phyloP scores from a whole-genome alignment of 2,329 filamentous ascomycete genomes.

The Verticillium longisporum region DNA sequence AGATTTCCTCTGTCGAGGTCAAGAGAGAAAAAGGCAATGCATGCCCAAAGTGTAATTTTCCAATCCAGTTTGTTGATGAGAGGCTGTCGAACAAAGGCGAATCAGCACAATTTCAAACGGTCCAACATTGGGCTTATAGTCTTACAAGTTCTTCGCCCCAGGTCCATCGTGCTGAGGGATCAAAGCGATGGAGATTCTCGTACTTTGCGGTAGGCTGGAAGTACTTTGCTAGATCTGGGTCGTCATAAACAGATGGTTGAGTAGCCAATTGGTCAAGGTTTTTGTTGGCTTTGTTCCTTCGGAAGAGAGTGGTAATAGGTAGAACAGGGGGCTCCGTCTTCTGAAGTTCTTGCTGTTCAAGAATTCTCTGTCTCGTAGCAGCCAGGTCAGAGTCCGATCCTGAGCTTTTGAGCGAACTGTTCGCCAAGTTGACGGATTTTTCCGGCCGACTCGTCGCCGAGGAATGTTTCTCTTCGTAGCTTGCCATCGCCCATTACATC shows the following conservation, averaged over 20 bases:
- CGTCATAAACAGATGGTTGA: conserved; percentile 7
- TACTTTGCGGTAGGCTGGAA: conserved; percentile 2
- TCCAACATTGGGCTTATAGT: not conserved
- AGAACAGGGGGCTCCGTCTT: not conserved
- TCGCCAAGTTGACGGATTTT: not conserved
- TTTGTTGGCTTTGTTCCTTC: not conserved
- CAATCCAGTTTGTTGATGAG: conserved; percentile 38
- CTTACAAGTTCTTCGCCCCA: conserved; percentile 3
- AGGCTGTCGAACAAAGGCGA: not conserved
- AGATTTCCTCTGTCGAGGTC: conserved; percentile 43
- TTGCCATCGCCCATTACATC: not conserved
- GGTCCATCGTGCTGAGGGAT: conserved; percentile 6
- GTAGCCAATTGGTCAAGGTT: not conserved
- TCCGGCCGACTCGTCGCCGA: not conserved
- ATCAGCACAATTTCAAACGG: not conserved
- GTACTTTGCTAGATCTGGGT: conserved; percentile 3
- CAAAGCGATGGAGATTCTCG: conserved; percentile 3
- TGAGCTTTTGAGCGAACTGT: not conserved
- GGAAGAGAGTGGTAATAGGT: not conserved
- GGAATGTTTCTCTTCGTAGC: not conserved
- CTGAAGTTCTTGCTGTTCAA: not conserved
- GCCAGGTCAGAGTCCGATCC: not conserved
- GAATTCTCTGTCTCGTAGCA: not conserved
- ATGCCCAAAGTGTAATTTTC: conserved; percentile 42
- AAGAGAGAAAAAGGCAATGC: conserved; percentile 46